Conservation (phyloP, 495 filamentous ascomycete species). For the Staphylotrichum tortipilum region DNA sequence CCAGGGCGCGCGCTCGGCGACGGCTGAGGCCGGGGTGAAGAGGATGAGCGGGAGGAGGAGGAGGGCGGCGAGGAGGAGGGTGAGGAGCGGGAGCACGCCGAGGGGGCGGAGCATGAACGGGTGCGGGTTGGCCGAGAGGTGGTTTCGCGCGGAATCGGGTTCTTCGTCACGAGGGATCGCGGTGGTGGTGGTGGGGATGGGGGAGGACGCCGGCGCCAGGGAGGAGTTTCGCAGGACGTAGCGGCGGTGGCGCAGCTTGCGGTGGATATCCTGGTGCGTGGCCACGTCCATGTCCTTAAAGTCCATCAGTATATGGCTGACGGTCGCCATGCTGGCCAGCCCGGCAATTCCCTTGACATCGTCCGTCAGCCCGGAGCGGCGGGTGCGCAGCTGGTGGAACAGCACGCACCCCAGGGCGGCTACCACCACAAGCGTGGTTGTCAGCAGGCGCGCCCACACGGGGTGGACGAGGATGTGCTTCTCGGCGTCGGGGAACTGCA, state of each 20-base stretch:
- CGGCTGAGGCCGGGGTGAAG: slow-evolving; percentile 44
- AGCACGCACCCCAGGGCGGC: slow-evolving; percentile 50
- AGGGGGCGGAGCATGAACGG: slow-evolving; percentile 57
- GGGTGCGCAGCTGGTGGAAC: slow-evolving; percentile 47
- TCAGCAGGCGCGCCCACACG: slow-evolving; percentile 55
- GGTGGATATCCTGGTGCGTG: slow-evolving; percentile 54
- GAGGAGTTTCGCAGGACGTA: slow-evolving; percentile 63
- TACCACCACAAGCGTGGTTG: slow-evolving; percentile 39
- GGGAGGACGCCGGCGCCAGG: slow-evolving; percentile 35
- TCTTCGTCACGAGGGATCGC: slow-evolving; percentile 21
- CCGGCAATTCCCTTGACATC: slow-evolving; percentile 69
- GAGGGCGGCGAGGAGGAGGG: slow-evolving; percentile 40
- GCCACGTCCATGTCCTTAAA: slow-evolving; percentile 65
- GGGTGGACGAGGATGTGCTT: slow-evolving; percentile 47
- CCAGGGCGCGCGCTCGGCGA: slow-evolving; percentile 56
- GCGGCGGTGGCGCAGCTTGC: slow-evolving; percentile 51
- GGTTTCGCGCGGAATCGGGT: slow-evolving; percentile 31
- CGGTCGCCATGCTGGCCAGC: slow-evolving; percentile 64
- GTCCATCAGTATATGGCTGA: slow-evolving; percentile 62
- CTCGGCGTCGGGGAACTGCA: slow-evolving; percentile 21
- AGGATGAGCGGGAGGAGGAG: slow-evolving; percentile 48
- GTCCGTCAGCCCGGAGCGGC: slow-evolving; percentile 54
- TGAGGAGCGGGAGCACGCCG: slow-evolving; percentile 50
- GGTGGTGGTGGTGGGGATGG: neutral
- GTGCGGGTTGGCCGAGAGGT: slow-evolving; percentile 50